Conservation (phyloP, 1,284 basidiomycete species). For the Heliocybe sulcata region DNA sequence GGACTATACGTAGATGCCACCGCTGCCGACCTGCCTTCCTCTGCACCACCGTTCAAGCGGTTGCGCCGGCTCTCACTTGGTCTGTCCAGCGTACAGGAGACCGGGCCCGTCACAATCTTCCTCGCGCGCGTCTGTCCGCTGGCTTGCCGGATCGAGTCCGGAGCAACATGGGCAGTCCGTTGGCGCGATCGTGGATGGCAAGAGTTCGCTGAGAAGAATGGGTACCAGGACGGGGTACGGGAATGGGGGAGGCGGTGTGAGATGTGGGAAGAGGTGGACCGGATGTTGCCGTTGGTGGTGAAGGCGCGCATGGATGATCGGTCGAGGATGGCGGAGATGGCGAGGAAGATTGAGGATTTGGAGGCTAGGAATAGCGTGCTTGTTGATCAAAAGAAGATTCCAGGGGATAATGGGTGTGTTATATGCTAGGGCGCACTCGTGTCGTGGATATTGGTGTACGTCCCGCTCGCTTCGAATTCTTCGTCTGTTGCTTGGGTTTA, state of each 20-base stretch:
- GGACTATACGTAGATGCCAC: slow-evolving; percentile 43
- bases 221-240: slow-evolving; percentile 10
- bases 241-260: slow-evolving; percentile 19
- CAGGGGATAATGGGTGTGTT: neutral
- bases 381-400: neutral
- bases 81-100: slow-evolving; percentile 34
- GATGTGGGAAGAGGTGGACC: slow-evolving; percentile 36
- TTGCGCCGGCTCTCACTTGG: slow-evolving; percentile 40
- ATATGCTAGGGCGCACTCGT: neutral
- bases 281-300: slow-evolving; percentile 40
- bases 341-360: slow-evolving; percentile 46
- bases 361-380: slow-evolving; percentile 22
- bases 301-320: slow-evolving; percentile 41
- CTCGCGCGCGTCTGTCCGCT: slow-evolving; percentile 41
- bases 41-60: slow-evolving; percentile 6
- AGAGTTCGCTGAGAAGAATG: neutral
- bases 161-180: slow-evolving; percentile 31
- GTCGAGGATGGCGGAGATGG: slow-evolving; percentile 28
- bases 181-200: neutral
- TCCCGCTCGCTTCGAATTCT: neutral
- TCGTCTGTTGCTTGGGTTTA: neutral
- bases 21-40: slow-evolving; percentile 15
- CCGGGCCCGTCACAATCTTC: slow-evolving; percentile 40
- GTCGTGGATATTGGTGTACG: neutral
- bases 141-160: slow-evolving; percentile 30